Conservation (phyloP, 164 flowering plant genomes). For the Platanus orientalis region DNA sequence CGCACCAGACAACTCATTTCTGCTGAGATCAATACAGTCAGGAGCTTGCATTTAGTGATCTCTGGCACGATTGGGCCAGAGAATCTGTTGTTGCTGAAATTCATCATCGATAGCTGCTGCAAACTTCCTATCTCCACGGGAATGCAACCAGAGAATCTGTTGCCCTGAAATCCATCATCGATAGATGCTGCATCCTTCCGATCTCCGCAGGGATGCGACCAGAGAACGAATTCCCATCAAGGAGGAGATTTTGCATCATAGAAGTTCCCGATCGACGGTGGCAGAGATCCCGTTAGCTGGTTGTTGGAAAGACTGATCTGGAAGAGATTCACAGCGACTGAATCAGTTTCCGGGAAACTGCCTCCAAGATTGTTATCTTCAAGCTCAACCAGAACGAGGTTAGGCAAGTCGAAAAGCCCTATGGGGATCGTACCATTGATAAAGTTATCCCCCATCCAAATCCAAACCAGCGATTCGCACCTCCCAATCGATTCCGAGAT, state of each 20-base stretch:
- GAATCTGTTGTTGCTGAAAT: no score
- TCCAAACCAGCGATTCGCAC: constrained; percentile 60
- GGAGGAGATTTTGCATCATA: constrained; percentile 85
- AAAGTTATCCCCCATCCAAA: constrained; percentile 85
- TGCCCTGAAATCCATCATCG: constrained; percentile 86
- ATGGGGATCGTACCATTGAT: constrained; percentile 83
- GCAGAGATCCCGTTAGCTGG: no score
- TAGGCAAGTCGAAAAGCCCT: constrained; percentile 66
- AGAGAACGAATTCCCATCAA: constrained; percentile 78
- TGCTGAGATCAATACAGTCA: constrained; percentile 83
- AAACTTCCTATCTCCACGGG: no score
- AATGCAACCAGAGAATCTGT: no score
- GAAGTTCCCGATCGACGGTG: constrained; percentile 71
- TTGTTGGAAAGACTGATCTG: constrained; percentile 75
- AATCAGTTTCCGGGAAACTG: constrained; percentile 48
- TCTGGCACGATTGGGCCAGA: constrained; percentile 67
- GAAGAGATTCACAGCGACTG: constrained; percentile 45
- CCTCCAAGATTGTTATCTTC: constrained; percentile 78
- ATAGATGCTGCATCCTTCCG: constrained; percentile 80
- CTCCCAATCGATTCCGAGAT: constrained; percentile 78
- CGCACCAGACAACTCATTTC: constrained; percentile 71
- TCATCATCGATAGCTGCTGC: no score
- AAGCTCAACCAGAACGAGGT: constrained; percentile 71
- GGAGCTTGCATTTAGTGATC: constrained; percentile 70
- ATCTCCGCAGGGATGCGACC: constrained; percentile 73